Evolutionary conservation across 2,329 filamentous ascomycete genomes (phyloP), one percentile per base, ranked within the genome.

Genomic region (Stagonosporopsis vannaccii): DNA sequence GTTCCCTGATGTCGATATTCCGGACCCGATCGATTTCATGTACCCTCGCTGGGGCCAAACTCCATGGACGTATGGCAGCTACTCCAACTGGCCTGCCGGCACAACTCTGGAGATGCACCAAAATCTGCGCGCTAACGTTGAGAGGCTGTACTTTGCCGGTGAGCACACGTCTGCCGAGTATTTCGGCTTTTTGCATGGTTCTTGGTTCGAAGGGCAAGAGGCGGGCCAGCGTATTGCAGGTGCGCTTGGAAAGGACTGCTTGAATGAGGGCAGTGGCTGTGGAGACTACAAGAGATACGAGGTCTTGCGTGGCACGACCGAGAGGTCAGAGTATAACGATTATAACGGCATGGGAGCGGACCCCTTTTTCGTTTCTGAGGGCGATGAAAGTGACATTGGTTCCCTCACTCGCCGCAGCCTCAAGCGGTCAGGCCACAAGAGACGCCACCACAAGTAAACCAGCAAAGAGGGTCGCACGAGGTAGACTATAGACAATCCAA

Each of bases 1-100:
- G 85, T 89, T 87, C 56, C 85, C 85, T 0, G 76, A 83, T 13
- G 75, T 77, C 15, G 65, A 78, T 0, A 76, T 90, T 3, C 86
- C 86, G 0, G 83, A 88, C 19, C 87, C 87, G 0, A 81, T 78
- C 0, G 82, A 78, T 0, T 87, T 90, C 65, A 78, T 80, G 65
- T 89, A 88, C 59, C 86, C 87, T 1, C 79, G 84, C 35, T 88
- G 85, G 85, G 83, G 72, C 13, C 65, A 68, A 3, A 74, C 73
- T 30, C 79, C 80, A 2, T 83, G 82, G 81, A 65, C 80, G 0
- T 85, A 82, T 50, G 87, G 87, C 3, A 86, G 82, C 20, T 90
- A 88, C 73, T 87, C 84, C 33, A 89, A 89, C 69, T 90, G 87
- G 88, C 87, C 87, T 0, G 75, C 82, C 0, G 84, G 84, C 0